phyloP scores from a whole-genome alignment of 2,329 filamentous ascomycete genomes.

The Trichoderma aggressivum region DNA sequence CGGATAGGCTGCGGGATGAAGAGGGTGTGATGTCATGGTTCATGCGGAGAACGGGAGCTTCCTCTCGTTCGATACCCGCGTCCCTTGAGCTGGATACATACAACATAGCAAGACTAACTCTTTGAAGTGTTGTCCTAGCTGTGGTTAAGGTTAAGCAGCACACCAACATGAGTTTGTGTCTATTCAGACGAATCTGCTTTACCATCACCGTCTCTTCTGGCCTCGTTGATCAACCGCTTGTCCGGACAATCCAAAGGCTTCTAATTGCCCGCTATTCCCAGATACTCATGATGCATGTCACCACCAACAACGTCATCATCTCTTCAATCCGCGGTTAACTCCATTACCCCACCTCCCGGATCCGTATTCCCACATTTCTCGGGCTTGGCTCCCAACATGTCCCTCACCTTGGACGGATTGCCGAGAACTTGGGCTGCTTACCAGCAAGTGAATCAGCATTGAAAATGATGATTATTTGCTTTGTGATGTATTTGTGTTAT shows the following conservation, averaged over 20 bases:
- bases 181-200: background rate
- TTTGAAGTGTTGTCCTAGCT: background rate
- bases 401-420: background rate
- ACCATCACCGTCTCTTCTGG: background rate
- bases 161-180: background rate
- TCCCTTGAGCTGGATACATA: background rate
- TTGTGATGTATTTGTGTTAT: background rate
- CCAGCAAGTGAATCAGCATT: background rate
- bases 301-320: background rate
- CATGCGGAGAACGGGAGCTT: background rate
- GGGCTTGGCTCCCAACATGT: background rate
- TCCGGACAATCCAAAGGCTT: background rate
- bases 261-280: background rate
- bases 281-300: background rate
- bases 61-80: background rate
- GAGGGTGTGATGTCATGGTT: constrained; percentile 10
- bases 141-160: background rate
- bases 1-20: background rate
- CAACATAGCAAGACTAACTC: background rate
- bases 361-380: background rate
- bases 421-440: background rate
- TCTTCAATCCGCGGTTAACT: background rate
- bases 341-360: constrained; percentile 5
- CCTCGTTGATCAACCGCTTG: background rate
- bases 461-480: no score